Evolutionary conservation across 768 basidiomycete species (phyloP).

Genomic region (Phylloporus arenicola): DNA sequence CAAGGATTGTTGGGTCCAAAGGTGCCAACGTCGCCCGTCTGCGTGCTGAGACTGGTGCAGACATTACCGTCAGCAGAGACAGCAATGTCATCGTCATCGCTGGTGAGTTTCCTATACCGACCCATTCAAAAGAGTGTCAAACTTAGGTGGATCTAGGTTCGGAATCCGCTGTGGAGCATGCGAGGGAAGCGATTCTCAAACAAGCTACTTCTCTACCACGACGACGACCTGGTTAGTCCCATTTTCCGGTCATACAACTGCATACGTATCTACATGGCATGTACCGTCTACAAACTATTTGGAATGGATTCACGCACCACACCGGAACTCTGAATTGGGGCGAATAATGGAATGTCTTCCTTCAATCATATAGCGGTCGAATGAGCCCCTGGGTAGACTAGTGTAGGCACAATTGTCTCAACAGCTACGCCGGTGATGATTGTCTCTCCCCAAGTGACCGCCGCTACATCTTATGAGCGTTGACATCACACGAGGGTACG

Average conservation of each 20-base stretch:
- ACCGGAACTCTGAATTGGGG: neutral
- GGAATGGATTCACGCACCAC: conserved; percentile 18
- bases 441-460: no score
- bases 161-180: conserved; percentile 59
- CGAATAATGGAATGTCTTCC: neutral
- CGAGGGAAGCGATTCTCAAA: conserved; percentile 71
- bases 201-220: conserved; percentile 38
- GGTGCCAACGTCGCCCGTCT: conserved; percentile 87
- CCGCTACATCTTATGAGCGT: no score
- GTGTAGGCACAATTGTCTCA: no score
- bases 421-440: no score
- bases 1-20: conserved; percentile 88
- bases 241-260: conserved; percentile 3
- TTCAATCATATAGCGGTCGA: no score
- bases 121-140: neutral
- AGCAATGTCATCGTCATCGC: conserved; percentile 83
- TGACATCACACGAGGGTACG: conserved; percentile 31
- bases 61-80: conserved; percentile 87
- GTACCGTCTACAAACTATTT: conserved; percentile 22
- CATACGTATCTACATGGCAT: conserved; percentile 22
- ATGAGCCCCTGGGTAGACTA: no score
- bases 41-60: conserved; percentile 83
- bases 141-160: conserved; percentile 44
- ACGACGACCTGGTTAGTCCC: conserved; percentile 17
- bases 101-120: conserved; percentile 41